Conservation (phyloP, 805 yeast genomes). For the Saturnispora ahearnii region DNA sequence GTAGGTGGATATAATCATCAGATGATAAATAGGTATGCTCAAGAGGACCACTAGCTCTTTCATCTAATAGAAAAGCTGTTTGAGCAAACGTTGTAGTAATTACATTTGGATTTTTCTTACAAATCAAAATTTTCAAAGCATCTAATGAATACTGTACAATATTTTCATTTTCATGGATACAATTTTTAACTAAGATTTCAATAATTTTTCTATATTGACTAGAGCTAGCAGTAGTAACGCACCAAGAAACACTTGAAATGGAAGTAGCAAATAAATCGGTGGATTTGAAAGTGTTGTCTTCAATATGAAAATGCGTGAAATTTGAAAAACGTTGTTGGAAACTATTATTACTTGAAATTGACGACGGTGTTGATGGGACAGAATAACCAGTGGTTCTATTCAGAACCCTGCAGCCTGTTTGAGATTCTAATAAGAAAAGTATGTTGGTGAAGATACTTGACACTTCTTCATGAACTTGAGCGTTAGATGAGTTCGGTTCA, state of each 20-base stretch:
- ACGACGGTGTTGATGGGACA: conserved; percentile 15
- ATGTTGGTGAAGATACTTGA: conserved; percentile 47
- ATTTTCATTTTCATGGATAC: conserved; percentile 55
- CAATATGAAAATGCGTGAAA: conserved; percentile 28
- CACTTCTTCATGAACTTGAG: conserved; percentile 61
- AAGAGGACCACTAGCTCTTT: conserved; percentile 49
- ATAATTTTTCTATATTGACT: conserved; percentile 51
- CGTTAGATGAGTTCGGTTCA: conserved; percentile 37
- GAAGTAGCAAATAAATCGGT: conserved; percentile 60
- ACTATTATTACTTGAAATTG: conserved; percentile 18
- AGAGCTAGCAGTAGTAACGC: conserved; percentile 28
- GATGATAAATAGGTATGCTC: conserved; percentile 54
- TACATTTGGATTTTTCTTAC: conserved; percentile 58
- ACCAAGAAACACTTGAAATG: conserved; percentile 69
- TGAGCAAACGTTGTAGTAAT: conserved; percentile 70
- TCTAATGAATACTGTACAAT: conserved; percentile 56
- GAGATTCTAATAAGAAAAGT: conserved; percentile 51
- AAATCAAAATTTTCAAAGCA: conserved; percentile 58
- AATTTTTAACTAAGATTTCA: conserved; percentile 70
- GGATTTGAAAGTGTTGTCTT: conserved; percentile 29
- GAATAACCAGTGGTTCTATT: conserved; percentile 10
- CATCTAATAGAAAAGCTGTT: conserved; percentile 69
- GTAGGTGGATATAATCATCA: conserved; percentile 46
- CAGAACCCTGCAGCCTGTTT: conserved; percentile 36
- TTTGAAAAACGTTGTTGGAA: conserved; percentile 32